Evolutionary conservation across 2,329 filamentous ascomycete genomes (phyloP).

Genomic region (Fonsecaea pedrosoi): DNA sequence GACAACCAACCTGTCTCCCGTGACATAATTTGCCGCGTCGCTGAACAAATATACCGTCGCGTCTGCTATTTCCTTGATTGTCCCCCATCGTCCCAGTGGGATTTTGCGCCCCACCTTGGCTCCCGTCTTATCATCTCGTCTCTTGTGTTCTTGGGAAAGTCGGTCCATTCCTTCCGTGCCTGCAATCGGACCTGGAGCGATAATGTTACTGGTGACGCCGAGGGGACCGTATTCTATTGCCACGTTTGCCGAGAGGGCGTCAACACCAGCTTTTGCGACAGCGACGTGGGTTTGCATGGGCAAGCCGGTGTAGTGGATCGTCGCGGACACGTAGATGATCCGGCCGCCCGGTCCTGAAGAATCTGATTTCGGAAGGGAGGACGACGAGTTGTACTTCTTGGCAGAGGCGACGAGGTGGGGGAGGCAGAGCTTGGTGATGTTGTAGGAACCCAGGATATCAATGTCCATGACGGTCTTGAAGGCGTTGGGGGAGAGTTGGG

Average conservation of each 20-base stretch:
- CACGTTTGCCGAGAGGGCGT: conserved; percentile 79
- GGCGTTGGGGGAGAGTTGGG: conserved; percentile 81
- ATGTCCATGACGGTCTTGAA: conserved; percentile 98
- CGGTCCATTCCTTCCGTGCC: conserved; percentile 82
- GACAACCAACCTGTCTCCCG: conserved; percentile 77
- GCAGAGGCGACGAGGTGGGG: conserved; percentile 81
- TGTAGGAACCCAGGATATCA: conserved; percentile 90
- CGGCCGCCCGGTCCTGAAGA: conserved; percentile 71
- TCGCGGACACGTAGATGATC: conserved; percentile 88
- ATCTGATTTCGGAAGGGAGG: conserved; percentile 55
- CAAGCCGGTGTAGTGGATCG: conserved; percentile 86
- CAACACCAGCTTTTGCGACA: conserved; percentile 89
- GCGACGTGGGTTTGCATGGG: conserved; percentile 88
- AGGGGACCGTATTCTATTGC: conserved; percentile 88
- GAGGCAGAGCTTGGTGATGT: conserved; percentile 90
- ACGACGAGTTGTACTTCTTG: conserved; percentile 65
- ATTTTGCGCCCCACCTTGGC: conserved; percentile 53
- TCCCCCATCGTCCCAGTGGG: conserved; percentile 78
- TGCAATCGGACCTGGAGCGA: conserved; percentile 84
- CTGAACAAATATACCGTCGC: conserved; percentile 89
- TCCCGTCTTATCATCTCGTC: conserved; percentile 52
- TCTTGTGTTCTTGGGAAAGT: conserved; percentile 58
- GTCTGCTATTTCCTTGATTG: conserved; percentile 87
- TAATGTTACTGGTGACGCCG: conserved; percentile 85
- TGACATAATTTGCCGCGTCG: conserved; percentile 84